These are phyloP conservation scores for Dactylorhiza incarnata DNA, from an alignment of 106 monocot genomes.

Conservation along the genomic window DNA sequence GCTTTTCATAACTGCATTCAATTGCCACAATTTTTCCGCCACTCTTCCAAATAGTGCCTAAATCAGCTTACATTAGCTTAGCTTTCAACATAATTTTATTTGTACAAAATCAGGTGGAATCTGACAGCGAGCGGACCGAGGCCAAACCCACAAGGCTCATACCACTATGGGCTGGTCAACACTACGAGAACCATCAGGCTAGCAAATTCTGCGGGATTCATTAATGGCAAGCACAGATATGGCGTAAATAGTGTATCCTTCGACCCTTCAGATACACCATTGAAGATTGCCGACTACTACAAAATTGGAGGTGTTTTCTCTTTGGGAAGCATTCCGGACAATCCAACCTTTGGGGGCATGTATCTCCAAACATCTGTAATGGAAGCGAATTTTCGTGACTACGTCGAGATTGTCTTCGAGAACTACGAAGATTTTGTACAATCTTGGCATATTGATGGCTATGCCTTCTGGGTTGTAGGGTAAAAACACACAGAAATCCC, in stretches of 20 bases:
- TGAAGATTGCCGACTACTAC: conserved; percentile 61
- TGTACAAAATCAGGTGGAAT: conserved; percentile 46
- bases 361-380: conserved; percentile 59
- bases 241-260: conserved; percentile 65
- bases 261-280: conserved; percentile 43
- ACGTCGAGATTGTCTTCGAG: conserved; percentile 58
- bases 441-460: conserved; percentile 65
- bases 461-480: conserved; percentile 64
- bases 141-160: conserved; percentile 72
- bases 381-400: conserved; percentile 52
- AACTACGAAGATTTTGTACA: conserved; percentile 51
- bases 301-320: conserved; percentile 47
- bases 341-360: conserved; percentile 32
- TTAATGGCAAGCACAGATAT: conserved; percentile 68
- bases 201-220: conserved; percentile 42
- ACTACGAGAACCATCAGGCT: conserved; percentile 55
- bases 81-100: not conserved
- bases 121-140: conserved; percentile 66
- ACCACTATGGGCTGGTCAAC: conserved; percentile 68
- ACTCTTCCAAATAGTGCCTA: too few species aligned
- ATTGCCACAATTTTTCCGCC: too few species aligned
- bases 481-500: conserved; percentile 9
- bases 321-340: conserved; percentile 47
- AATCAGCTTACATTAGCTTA: too few species aligned
- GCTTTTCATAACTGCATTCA: too few species aligned